These are phyloP conservation scores for Coemansia pectinata DNA, from an alignment of 192 early-diverging fungal genomes.

Conservation along the genomic window DNA sequence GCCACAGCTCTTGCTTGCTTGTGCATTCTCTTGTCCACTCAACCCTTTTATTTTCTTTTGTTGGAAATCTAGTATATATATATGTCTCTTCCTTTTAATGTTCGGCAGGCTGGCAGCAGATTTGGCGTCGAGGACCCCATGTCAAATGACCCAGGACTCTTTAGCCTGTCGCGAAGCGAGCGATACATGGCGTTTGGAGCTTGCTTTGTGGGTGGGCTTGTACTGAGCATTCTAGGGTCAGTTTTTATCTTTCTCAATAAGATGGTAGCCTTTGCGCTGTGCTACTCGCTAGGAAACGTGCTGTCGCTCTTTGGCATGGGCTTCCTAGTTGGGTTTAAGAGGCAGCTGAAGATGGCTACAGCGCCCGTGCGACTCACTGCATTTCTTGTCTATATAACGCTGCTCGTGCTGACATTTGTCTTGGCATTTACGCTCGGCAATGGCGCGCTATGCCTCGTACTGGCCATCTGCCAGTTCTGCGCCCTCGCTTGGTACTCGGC, in stretches of 20 bases:
- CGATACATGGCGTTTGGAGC: slow-evolving; percentile 49
- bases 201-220: slow-evolving; percentile 78
- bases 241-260: slow-evolving; percentile 57
- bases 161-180: slow-evolving; percentile 49
- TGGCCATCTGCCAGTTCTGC: slow-evolving; percentile 84
- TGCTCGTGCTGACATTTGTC: slow-evolving; percentile 72
- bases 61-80: too few relatives aligned
- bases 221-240: slow-evolving; percentile 75
- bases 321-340: slow-evolving; percentile 84
- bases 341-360: slow-evolving; percentile 86
- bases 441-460: slow-evolving; percentile 73
- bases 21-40: background rate
- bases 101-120: slow-evolving; percentile 19
- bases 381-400: slow-evolving; percentile 66
- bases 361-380: slow-evolving; percentile 75
- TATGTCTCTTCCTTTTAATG: slow-evolving; percentile 53
- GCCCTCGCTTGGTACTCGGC: slow-evolving; percentile 87
- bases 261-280: slow-evolving; percentile 78
- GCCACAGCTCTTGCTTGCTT: background rate
- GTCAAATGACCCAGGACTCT: slow-evolving; percentile 47
- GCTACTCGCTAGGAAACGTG: slow-evolving; percentile 91
- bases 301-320: slow-evolving; percentile 82
- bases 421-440: slow-evolving; percentile 68
- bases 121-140: slow-evolving; percentile 45
- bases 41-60: background rate